A percentile compares a stretch with the other conserved stretches of the same genome.
Conservation (phyloP, 2,329 filamentous ascomycete genomes). For the Orbilia blumenaviensis region DNA sequence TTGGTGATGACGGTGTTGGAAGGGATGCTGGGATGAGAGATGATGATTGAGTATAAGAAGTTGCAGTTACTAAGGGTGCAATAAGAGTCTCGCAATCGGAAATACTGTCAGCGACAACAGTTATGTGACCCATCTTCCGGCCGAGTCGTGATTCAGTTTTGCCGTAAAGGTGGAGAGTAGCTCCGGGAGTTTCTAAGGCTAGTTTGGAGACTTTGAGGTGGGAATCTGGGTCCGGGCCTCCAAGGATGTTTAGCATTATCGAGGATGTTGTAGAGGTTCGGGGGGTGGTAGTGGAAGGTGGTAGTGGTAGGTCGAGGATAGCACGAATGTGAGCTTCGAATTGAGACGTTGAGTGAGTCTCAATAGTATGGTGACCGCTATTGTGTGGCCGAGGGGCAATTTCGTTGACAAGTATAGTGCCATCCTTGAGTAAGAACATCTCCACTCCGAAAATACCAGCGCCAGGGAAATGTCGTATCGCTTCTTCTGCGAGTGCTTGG, state of each 20-base stretch:
- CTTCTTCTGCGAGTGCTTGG: conserved; percentile 78
- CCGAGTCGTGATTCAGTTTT: conserved; percentile 24
- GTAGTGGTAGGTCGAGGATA: conserved; percentile 77
- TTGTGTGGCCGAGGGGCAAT: conserved; percentile 86
- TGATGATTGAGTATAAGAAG: conserved; percentile 27
- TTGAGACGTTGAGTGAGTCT: conserved; percentile 87
- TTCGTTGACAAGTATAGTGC: conserved; percentile 80
- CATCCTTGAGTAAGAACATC: conserved; percentile 83
- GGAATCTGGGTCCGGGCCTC: conserved; percentile 69
- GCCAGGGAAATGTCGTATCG: conserved; percentile 81
- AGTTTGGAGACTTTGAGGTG: conserved; percentile 69
- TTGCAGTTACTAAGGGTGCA: conserved; percentile 68
- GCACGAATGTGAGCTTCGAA: conserved; percentile 89
- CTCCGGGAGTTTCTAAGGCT: conserved; percentile 69
- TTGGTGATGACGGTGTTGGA: conserved; percentile 66
- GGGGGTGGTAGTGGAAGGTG: conserved; percentile 63
- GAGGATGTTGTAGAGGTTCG: conserved; percentile 64
- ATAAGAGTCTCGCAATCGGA: conserved; percentile 73
- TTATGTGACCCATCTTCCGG: conserved; percentile 45
- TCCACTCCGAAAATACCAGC: conserved; percentile 96
- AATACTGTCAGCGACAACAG: conserved; percentile 73
- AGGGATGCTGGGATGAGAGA: conserved; percentile 55
- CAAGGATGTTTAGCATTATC: conserved; percentile 68
- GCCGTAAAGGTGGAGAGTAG: conserved; percentile 81
- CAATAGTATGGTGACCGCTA: conserved; percentile 94